These are phyloP conservation scores for Boletus rubescentipes DNA, from an alignment of 768 basidiomycete species.

Conservation along the genomic window DNA sequence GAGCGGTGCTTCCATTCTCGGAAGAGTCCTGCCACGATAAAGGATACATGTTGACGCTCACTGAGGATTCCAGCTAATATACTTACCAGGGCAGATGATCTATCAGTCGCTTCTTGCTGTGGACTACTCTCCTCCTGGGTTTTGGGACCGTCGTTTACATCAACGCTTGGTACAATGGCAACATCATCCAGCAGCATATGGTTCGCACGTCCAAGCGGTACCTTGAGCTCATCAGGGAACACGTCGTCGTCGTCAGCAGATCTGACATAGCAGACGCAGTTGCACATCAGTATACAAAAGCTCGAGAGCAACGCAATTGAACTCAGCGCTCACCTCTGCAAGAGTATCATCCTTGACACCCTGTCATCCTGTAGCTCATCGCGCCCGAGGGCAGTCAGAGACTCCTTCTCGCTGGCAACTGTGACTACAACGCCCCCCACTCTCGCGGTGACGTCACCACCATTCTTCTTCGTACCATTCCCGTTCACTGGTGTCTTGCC, in stretches of 20 bases:
- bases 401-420: conserved; percentile 75
- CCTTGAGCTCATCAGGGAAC: conserved; percentile 59
- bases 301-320: conserved; percentile 1
- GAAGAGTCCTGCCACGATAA: conserved; percentile 19
- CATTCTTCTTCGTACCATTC: conserved; percentile 9
- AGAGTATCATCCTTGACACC: conserved; percentile 60
- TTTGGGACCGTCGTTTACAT: conserved; percentile 16
- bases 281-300: conserved; percentile 2
- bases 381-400: conserved; percentile 64
- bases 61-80: neutral
- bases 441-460: conserved; percentile 13
- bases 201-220: conserved; percentile 60
- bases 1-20: conserved; percentile 25
- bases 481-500: conserved; percentile 2
- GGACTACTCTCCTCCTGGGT: conserved; percentile 16
- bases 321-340: conserved; percentile 53
- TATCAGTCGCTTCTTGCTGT: conserved; percentile 21
- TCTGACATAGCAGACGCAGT: conserved; percentile 31
- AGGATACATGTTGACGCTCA: neutral
- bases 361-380: conserved; percentile 77
- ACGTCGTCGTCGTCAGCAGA: conserved; percentile 55
- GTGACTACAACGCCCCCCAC: conserved; percentile 40
- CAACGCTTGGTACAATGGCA: conserved; percentile 10
- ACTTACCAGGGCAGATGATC: conserved; percentile 23
- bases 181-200: conserved; percentile 54